phyloP scores from a whole-genome alignment of 1,139 yeast genomes.

The Kazachstania sp. region DNA sequence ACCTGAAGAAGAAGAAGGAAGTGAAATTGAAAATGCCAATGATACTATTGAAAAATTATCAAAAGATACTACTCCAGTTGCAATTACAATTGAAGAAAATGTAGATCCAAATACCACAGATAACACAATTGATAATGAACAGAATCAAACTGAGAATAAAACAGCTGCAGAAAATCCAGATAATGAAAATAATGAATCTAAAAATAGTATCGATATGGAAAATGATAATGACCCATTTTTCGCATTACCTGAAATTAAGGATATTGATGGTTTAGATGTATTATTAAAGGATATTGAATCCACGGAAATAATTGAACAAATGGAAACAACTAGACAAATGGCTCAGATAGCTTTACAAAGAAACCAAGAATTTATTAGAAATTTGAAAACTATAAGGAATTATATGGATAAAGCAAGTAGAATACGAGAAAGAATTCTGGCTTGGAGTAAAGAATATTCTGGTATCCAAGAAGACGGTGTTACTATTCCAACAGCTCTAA shows the following conservation, averaged over 20 bases:
- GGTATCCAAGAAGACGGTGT: conserved; percentile 50
- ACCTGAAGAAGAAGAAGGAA: conserved; percentile 22
- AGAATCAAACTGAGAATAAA: background rate
- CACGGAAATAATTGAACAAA: conserved; percentile 34
- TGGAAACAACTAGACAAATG: conserved; percentile 58
- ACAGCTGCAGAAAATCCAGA: conserved; percentile 51
- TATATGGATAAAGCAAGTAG: conserved; percentile 75
- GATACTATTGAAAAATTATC: background rate
- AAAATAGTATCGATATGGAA: background rate
- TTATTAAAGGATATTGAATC: conserved; percentile 31
- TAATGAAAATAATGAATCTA: conserved; percentile 18
- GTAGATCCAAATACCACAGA: background rate
- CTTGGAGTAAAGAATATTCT: conserved; percentile 82
- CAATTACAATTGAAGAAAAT: background rate
- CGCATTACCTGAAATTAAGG: conserved; percentile 44
- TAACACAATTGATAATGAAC: background rate
- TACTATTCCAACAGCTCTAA: conserved; percentile 28
- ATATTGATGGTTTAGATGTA: conserved; percentile 13
- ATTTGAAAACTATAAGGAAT: conserved; percentile 58
- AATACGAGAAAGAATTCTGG: conserved; percentile 54
- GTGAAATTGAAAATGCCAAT: conserved; percentile 7
- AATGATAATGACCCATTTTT: conserved; percentile 47
- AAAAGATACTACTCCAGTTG: background rate
- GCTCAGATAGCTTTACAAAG: conserved; percentile 73
- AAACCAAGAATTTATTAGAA: conserved; percentile 81